These are phyloP conservation scores for Phytophthora foliorum DNA, from an alignment of 352 stramenopile species.

Conservation along the genomic window DNA sequence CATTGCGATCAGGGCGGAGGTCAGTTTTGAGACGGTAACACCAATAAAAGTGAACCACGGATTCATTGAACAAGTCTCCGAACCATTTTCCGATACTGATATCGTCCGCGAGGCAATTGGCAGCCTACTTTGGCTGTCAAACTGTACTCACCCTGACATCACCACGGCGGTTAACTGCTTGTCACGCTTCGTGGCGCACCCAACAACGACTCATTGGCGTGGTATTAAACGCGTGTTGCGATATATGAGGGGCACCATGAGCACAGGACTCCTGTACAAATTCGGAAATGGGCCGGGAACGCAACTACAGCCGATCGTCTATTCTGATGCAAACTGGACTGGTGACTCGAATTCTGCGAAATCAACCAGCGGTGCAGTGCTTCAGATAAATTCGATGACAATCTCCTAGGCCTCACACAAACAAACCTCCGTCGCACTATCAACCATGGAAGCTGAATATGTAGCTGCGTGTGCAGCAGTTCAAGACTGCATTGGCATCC, in stretches of 20 bases:
- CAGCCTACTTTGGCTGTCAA: neutral
- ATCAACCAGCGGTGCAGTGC: neutral
- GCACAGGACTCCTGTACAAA: neutral
- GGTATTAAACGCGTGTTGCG: neutral
- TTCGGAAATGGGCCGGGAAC: too few relatives aligned
- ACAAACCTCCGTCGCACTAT: neutral
- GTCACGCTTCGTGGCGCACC: neutral
- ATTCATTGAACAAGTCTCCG: neutral
- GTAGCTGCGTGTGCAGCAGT: neutral
- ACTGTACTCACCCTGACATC: constrained; percentile 2
- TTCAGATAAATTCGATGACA: neutral
- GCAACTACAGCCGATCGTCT: neutral
- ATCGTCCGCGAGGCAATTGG: constrained; percentile 3
- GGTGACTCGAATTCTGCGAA: neutral
- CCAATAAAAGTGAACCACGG: neutral
- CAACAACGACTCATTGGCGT: neutral
- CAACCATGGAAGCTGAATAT: neutral
- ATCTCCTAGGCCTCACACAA: neutral
- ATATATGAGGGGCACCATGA: neutral
- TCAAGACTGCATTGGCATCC: neutral
- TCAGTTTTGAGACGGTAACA: constrained; percentile 7
- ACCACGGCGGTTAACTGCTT: constrained; percentile 7
- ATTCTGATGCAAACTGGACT: constrained; percentile 3
- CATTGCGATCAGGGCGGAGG: constrained; percentile 1
- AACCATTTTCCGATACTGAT: neutral